phyloP scores from a whole-genome alignment of 1,139 yeast genomes.

The Trichomonascaceae sp. region DNA sequence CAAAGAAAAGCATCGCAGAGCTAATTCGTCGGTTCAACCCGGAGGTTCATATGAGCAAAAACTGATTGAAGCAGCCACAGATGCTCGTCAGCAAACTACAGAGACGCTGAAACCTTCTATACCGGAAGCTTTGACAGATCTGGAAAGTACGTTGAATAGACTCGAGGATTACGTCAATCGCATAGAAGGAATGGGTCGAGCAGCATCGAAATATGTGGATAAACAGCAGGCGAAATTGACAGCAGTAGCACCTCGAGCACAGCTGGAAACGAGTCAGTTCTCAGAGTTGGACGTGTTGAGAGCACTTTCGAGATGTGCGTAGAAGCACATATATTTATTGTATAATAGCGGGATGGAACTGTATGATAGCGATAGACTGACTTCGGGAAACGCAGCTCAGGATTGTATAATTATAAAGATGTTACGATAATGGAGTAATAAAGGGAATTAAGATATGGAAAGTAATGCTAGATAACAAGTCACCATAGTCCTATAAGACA shows the following conservation, averaged over 20 bases:
- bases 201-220: conserved; percentile 13
- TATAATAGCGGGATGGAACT: not conserved
- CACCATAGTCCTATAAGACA: too few species aligned
- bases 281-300: conserved; percentile 15
- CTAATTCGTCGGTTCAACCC: not conserved
- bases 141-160: conserved; percentile 7
- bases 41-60: not conserved
- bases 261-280: conserved; percentile 1
- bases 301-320: conserved; percentile 12
- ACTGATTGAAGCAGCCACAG: not conserved
- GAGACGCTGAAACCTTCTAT: not conserved
- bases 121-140: not conserved
- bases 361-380: not conserved
- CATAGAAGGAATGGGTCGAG: conserved; percentile 14
- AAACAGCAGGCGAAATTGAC: conserved; percentile 12
- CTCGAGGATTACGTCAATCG: conserved; percentile 11
- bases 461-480: too few species aligned
- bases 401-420: not conserved
- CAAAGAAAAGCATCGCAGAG: not conserved
- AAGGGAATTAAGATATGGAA: too few species aligned
- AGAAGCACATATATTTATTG: not conserved
- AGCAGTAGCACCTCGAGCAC: not conserved
- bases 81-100: not conserved
- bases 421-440: too few species aligned
- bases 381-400: too few species aligned